These are phyloP conservation scores for Corylus americana DNA, from an alignment of 306 rosid genomes.

Conservation along the genomic window DNA sequence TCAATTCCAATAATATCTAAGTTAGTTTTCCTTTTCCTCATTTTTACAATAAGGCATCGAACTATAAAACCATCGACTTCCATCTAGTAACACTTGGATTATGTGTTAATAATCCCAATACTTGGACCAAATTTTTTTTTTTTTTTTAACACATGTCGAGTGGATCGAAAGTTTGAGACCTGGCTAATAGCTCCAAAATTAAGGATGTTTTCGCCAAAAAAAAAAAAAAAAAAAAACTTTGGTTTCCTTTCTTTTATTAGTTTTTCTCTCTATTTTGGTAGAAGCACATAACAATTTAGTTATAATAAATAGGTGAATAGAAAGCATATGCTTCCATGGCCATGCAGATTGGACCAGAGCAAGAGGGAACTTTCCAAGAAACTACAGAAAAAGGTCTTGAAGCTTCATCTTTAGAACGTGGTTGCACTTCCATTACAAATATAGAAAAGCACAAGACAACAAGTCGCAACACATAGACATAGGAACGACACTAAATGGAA, in stretches of 20 bases:
- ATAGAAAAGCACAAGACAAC: neutral
- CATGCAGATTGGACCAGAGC: constrained; percentile 22
- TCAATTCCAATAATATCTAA: neutral
- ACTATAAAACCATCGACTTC: neutral
- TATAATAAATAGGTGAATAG: constrained; percentile 13
- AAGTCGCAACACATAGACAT: neutral
- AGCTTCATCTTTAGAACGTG: neutral
- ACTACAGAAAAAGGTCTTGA: neutral
- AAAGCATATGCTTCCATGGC: constrained; percentile 30
- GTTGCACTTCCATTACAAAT: neutral
- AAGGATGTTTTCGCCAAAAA: neutral
- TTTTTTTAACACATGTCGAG: neutral
- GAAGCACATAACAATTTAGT: neutral
- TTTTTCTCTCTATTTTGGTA: neutral
- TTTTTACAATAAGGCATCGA: neutral
- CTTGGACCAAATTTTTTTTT: neutral
- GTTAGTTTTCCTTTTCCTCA: neutral
- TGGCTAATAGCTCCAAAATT: neutral
- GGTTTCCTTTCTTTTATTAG: neutral
- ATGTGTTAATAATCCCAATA: neutral
- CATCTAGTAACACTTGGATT: neutral
- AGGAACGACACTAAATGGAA: neutral
- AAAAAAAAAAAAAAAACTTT: too few relatives aligned
- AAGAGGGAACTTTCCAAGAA: constrained; percentile 27
- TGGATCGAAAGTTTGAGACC: neutral